These are phyloP conservation scores for Ogataea saltuana DNA, from an alignment of 805 yeast species.

Conservation along the genomic window DNA sequence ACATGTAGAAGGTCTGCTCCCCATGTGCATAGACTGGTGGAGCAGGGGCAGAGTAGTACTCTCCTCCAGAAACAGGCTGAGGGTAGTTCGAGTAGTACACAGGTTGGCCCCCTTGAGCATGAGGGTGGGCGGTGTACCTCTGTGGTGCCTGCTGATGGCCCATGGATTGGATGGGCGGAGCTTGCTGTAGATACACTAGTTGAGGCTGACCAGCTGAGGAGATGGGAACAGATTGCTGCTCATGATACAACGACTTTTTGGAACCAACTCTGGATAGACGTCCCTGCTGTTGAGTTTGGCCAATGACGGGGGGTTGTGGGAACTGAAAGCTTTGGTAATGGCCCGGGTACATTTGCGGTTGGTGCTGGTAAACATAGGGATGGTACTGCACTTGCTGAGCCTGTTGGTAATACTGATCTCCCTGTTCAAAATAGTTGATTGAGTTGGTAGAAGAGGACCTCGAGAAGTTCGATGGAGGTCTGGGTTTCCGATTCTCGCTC, in stretches of 20 bases:
- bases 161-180: background rate
- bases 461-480: conserved; percentile 12
- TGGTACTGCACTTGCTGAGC: conserved; percentile 10
- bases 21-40: background rate
- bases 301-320: conserved; percentile 8
- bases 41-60: conserved; percentile 6
- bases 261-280: conserved; percentile 14
- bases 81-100: conserved; percentile 9
- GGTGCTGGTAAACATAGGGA: conserved; percentile 12
- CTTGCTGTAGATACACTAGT: conserved; percentile 13
- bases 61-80: conserved; percentile 6
- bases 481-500: conserved; percentile 1
- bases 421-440: conserved; percentile 14
- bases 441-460: conserved; percentile 21
- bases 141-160: background rate
- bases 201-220: conserved; percentile 9
- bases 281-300: conserved; percentile 3
- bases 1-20: conserved; percentile 9
- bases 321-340: conserved; percentile 7
- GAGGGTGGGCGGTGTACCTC: background rate
- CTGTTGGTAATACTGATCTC: conserved; percentile 9
- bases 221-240: conserved; percentile 3
- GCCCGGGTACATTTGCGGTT: conserved; percentile 7
- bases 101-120: conserved; percentile 4
- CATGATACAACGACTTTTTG: conserved; percentile 10